Conservation (phyloP, 2,329 filamentous ascomycete species). For the Penicillium sp. region DNA sequence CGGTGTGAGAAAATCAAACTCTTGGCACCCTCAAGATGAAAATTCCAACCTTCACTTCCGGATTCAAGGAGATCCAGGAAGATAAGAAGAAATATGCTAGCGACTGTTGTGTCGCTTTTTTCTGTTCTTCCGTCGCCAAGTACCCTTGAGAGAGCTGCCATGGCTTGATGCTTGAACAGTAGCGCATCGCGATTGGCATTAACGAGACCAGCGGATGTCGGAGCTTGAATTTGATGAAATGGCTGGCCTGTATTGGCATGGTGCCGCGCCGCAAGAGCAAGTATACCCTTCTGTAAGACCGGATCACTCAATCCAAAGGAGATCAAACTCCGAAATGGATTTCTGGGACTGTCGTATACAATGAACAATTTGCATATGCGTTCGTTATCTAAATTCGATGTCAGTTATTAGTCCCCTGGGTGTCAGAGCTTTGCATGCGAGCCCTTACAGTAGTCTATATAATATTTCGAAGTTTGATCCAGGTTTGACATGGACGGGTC, state of each 20-base stretch:
- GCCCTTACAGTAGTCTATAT: conserved; percentile 5
- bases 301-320: conserved; percentile 29
- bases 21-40: conserved; percentile 34
- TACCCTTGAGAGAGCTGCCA: conserved; percentile 28
- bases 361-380: conserved; percentile 37
- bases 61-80: conserved; percentile 36
- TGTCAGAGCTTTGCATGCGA: background rate
- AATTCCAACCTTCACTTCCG: conserved; percentile 35
- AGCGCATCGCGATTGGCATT: conserved; percentile 32
- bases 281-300: conserved; percentile 31
- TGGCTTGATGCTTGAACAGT: conserved; percentile 34
- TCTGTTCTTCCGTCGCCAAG: conserved; percentile 12
- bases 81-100: conserved; percentile 35
- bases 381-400: conserved; percentile 28
- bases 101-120: conserved; percentile 31
- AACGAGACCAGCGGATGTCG: conserved; percentile 6
- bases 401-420: background rate
- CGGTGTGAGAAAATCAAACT: conserved; percentile 24
- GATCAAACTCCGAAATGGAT: conserved; percentile 35
- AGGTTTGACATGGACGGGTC: conserved; percentile 11
- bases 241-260: conserved; percentile 29
- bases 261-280: conserved; percentile 37
- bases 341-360: conserved; percentile 37
- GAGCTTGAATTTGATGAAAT: conserved; percentile 17
- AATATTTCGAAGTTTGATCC: conserved; percentile 14